Percentiles rank a stretch among this genome's conserved stretches.
Evolutionary conservation across 129 eudicot species (phyloP).

Genomic region (Erigeron canadensis): DNA sequence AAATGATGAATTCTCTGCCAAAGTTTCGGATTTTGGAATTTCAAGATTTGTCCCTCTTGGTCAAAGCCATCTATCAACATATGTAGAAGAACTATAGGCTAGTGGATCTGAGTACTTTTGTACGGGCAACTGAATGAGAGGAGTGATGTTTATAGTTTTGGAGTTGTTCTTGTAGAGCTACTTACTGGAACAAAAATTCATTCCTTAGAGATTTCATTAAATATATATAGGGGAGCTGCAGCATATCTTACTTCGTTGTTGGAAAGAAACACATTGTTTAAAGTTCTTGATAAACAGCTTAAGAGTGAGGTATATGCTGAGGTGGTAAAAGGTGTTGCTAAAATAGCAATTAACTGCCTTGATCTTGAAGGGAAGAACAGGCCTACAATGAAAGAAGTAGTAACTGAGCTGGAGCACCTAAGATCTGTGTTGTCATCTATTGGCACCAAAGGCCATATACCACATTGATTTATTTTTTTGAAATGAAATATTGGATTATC

Average conservation of each 20-base stretch:
- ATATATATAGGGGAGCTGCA: not conserved
- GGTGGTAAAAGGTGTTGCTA: not conserved
- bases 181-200: conserved; percentile 1
- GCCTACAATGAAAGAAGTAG: not conserved
- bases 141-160: not conserved
- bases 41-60: not conserved
- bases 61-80: not conserved
- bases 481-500: no score
- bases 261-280: not conserved
- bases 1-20: not conserved
- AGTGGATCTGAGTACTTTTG: not conserved
- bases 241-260: not conserved
- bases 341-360: not conserved
- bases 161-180: not conserved
- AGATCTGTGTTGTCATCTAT: not conserved
- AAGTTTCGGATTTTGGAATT: not conserved
- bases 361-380: not conserved
- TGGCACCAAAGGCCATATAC: not conserved
- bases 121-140: not conserved
- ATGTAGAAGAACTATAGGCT: not conserved
- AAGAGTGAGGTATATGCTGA: not conserved
- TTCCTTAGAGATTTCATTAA: not conserved
- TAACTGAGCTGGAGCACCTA: not conserved
- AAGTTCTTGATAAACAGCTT: not conserved
- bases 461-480: no score